phyloP scores from a whole-genome alignment of 768 basidiomycete species.

The Rossbeevera mucosa region DNA sequence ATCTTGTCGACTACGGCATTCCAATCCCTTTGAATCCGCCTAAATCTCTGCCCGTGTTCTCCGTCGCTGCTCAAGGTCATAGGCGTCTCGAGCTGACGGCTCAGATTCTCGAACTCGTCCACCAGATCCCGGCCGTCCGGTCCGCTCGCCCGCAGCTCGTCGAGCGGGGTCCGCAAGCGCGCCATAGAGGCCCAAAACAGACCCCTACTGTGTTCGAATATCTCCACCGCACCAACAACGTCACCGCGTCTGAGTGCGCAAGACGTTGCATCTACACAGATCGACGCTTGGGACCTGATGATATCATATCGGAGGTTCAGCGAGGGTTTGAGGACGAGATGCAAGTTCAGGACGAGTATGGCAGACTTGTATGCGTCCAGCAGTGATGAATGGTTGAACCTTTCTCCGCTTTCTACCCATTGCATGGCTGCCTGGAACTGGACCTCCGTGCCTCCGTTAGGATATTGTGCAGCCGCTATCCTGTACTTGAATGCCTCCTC shows the following conservation, averaged over 20 bases:
- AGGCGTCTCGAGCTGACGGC: conserved; percentile 19
- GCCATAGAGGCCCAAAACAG: conserved; percentile 24
- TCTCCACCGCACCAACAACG: conserved; percentile 29
- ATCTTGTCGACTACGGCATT: conserved; percentile 23
- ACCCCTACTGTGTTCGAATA: conserved; percentile 31
- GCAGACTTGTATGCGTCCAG: conserved; percentile 18
- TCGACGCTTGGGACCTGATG: conserved; percentile 10
- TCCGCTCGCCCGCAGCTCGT: conserved; percentile 16
- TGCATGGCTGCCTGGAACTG: conserved; percentile 16
- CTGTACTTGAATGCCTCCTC: conserved; percentile 22
- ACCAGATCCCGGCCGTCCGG: conserved; percentile 11
- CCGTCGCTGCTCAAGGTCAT: conserved; percentile 4
- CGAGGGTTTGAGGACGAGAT: conserved; percentile 15
- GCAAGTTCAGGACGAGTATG: conserved; percentile 14
- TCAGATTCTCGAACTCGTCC: conserved; percentile 15
- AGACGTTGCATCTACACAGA: conserved; percentile 25
- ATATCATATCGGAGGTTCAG: conserved; percentile 13
- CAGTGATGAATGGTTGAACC: conserved; percentile 13
- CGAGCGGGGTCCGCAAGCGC: conserved; percentile 23
- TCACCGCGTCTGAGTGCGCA: conserved; percentile 20
- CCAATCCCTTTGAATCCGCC: conserved; percentile 23
- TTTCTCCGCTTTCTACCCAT: conserved; percentile 22
- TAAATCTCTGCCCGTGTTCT: conserved; percentile 14
- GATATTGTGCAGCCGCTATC: conserved; percentile 14
- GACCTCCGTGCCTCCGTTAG: conserved; percentile 14